These are phyloP conservation scores for Boletellus deceptivus DNA, from an alignment of 1,284 basidiomycete genomes.

Conservation along the genomic window DNA sequence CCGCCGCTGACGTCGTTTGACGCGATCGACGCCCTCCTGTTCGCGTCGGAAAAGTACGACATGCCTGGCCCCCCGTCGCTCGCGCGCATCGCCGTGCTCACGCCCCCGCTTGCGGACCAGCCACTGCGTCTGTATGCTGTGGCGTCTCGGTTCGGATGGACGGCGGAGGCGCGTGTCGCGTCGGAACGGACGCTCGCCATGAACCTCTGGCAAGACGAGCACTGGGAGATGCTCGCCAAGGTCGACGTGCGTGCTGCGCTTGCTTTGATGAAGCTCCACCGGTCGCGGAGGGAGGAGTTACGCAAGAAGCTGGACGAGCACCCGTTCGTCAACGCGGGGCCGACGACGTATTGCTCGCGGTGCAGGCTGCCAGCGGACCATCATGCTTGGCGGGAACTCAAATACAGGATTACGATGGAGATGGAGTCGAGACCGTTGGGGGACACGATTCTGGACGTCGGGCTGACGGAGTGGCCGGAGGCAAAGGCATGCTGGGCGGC, in stretches of 20 bases:
- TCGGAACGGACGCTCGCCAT: conserved; percentile 49
- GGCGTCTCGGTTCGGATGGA: conserved; percentile 58
- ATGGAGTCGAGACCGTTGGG: conserved; percentile 57
- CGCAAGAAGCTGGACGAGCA: conserved; percentile 49
- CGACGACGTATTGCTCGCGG: conserved; percentile 41
- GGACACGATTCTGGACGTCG: conserved; percentile 50
- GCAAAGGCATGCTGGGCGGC: conserved; percentile 59
- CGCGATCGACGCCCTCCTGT: conserved; percentile 51
- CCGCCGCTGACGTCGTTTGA: conserved; percentile 50
- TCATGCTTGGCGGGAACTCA: conserved; percentile 62
- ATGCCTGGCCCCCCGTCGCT: conserved; percentile 61
- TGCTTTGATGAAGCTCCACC: conserved; percentile 52
- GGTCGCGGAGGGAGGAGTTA: conserved; percentile 46
- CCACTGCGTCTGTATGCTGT: conserved; percentile 57
- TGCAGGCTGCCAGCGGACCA: conserved; percentile 53
- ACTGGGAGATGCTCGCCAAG: conserved; percentile 45
- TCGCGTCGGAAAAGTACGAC: conserved; percentile 65
- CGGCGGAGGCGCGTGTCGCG: conserved; percentile 48
- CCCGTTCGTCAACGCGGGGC: conserved; percentile 54
- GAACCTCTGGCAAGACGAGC: conserved; percentile 46
- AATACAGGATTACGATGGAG: conserved; percentile 52
- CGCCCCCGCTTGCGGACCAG: conserved; percentile 46
- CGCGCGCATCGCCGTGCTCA: conserved; percentile 51
- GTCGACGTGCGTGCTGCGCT: conserved; percentile 51
- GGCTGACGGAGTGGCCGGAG: conserved; percentile 53